Percentiles rank a stretch among this genome's conserved stretches.
Evolutionary conservation across 108 stramenopile species (phyloP).

Genomic region (Stephanodiscus triporus): DNA sequence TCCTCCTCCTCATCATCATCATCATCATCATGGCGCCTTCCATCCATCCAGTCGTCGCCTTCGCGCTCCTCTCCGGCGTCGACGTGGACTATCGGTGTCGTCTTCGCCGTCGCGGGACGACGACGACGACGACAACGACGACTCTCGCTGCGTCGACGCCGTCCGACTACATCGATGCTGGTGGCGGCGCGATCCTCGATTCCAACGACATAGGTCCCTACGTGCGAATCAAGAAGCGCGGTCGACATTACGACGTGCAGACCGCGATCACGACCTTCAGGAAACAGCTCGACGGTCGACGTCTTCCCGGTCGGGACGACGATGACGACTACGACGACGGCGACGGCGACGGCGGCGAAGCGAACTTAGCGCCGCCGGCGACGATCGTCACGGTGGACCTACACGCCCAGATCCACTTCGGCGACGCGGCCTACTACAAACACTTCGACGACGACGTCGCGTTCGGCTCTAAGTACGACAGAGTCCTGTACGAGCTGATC

Average conservation of each 20-base stretch:
- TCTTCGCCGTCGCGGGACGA: too few relatives aligned
- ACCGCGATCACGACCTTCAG: constrained; percentile 72
- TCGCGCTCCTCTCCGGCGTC: background rate
- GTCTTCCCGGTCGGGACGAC: background rate
- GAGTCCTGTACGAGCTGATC: constrained; percentile 70
- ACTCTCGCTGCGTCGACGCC: background rate
- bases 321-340: background rate
- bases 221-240: constrained; percentile 48
- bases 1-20: too few relatives aligned
- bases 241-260: constrained; percentile 55
- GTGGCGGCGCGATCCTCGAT: background rate
- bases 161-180: background rate
- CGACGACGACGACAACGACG: too few relatives aligned
- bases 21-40: too few relatives aligned
- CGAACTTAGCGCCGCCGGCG: too few relatives aligned
- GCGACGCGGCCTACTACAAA: constrained; percentile 59
- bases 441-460: constrained; percentile 56
- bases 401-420: constrained; percentile 80
- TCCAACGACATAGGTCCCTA: constrained; percentile 1
- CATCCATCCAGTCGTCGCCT: background rate
- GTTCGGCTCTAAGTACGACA: constrained; percentile 55
- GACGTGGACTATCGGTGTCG: background rate
- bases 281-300: constrained; percentile 2
- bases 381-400: constrained; percentile 57
- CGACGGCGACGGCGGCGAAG: too few relatives aligned